phyloP scores from a whole-genome alignment of 2,329 filamentous ascomycete genomes.

The Geoglossum cookeanum region DNA sequence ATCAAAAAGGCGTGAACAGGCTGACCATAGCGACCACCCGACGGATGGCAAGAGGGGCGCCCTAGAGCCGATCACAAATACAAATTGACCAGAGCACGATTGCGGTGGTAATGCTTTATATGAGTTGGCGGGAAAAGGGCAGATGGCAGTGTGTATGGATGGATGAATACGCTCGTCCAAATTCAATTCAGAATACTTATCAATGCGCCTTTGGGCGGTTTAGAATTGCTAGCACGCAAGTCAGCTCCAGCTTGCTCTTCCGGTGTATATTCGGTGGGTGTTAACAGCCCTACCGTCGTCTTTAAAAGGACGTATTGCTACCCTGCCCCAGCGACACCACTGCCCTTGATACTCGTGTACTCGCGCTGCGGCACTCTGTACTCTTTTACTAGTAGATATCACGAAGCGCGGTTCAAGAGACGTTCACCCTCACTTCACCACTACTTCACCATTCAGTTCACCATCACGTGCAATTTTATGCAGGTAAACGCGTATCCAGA shows the following conservation, averaged over 20 bases:
- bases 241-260: too few relatives aligned
- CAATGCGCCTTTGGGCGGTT: neutral
- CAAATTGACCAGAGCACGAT: neutral
- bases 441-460: neutral
- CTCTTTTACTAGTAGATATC: too few relatives aligned
- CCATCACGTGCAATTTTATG: neutral
- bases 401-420: too few relatives aligned
- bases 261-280: neutral
- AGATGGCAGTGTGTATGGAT: neutral
- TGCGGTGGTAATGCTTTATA: neutral
- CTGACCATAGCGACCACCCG: neutral
- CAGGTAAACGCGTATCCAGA: neutral
- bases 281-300: neutral
- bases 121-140: neutral
- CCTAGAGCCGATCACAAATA: neutral
- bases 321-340: neutral
- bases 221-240: neutral
- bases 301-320: neutral
- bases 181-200: neutral
- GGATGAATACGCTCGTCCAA: neutral
- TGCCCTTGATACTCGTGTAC: too few relatives aligned
- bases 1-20: neutral
- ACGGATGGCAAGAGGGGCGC: neutral
- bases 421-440: too few relatives aligned
- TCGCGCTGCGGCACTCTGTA: too few relatives aligned